Evolutionary conservation across 2,329 filamentous ascomycete genomes (phyloP).

Genomic region (Aspergillaceae sp.): DNA sequence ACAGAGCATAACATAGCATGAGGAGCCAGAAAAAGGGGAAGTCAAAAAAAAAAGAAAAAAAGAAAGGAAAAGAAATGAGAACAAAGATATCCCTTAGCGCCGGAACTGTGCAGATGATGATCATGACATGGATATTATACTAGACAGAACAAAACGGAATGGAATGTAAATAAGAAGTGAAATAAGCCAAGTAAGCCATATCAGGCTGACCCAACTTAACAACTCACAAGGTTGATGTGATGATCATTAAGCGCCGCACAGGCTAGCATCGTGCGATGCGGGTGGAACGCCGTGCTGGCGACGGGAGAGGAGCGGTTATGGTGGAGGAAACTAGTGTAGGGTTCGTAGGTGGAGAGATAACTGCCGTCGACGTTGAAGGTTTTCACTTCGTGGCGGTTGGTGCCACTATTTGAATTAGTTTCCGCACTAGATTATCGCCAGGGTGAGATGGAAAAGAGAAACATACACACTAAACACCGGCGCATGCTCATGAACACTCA

Average conservation of each 20-base stretch:
- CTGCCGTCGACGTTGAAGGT: slow-evolving; percentile 82
- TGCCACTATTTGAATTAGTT: slow-evolving; percentile 53
- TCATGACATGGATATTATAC: neutral
- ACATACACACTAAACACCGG: slow-evolving; percentile 90
- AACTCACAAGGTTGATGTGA: slow-evolving; percentile 81
- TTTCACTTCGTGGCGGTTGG: slow-evolving; percentile 78
- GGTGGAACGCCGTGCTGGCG: slow-evolving; percentile 85
- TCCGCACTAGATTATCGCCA: slow-evolving; percentile 3
- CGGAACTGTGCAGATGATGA: neutral
- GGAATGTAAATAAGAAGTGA: neutral
- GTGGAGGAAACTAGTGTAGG: slow-evolving; percentile 79
- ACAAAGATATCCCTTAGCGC: no score
- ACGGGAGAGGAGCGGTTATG: slow-evolving; percentile 75
- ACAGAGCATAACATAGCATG: no score
- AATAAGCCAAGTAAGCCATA: neutral
- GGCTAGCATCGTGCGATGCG: slow-evolving; percentile 83
- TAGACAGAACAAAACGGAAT: neutral
- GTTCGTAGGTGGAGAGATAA: slow-evolving; percentile 74
- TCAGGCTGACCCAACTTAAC: slow-evolving; percentile 27
- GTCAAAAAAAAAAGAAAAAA: no score
- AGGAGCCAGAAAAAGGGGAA: no score
- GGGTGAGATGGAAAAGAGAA: neutral
- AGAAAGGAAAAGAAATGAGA: no score
- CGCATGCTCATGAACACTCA: slow-evolving; percentile 91
- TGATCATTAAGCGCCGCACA: slow-evolving; percentile 79